A percentile compares a stretch with the other conserved stretches of the same genome.
Evolutionary conservation across 2,329 filamentous ascomycete species (phyloP).

Genomic region (Didymella pomorum): DNA sequence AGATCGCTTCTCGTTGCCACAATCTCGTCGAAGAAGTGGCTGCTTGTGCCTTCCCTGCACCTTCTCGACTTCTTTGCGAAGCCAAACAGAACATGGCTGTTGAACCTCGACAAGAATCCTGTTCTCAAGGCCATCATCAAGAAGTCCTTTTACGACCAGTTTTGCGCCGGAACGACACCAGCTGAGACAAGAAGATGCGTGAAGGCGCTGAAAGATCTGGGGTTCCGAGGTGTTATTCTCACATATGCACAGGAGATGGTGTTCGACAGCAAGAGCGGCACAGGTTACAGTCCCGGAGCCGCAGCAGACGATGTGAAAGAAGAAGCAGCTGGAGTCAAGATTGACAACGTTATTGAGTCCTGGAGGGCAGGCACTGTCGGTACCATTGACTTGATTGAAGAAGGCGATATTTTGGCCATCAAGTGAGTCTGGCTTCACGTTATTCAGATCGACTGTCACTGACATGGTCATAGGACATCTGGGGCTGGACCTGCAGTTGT

Average conservation of each 20-base stretch:
- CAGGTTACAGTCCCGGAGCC: conserved; percentile 19
- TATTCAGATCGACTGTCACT: conserved; percentile 10
- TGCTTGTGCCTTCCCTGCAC: conserved; percentile 51
- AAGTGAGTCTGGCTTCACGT: conserved; percentile 29
- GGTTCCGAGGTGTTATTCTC: conserved; percentile 84
- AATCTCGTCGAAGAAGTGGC: conserved; percentile 56
- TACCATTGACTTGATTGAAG: conserved; percentile 41
- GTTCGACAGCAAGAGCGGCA: conserved; percentile 50
- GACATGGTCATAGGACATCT: conserved; percentile 48
- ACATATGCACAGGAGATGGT: conserved; percentile 78
- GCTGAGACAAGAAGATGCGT: conserved; percentile 70
- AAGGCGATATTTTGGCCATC: conserved; percentile 45
- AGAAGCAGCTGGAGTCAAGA: conserved; percentile 8
- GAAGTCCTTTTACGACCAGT: conserved; percentile 86
- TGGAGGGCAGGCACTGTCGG: conserved; percentile 41
- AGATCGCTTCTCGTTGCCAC: conserved; percentile 52
- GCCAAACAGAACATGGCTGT: conserved; percentile 49
- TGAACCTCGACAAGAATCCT: conserved; percentile 74
- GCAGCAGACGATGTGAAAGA: conserved; percentile 23
- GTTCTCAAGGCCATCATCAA: conserved; percentile 76
- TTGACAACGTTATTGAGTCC: conserved; percentile 48
- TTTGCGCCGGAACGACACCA: conserved; percentile 82
- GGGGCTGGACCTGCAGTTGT: conserved; percentile 55
- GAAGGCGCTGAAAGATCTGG: conserved; percentile 71
- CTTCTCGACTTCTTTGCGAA: conserved; percentile 53